Conservation (phyloP, 495 filamentous ascomycete genomes). For the Penicillium chermesinum region DNA sequence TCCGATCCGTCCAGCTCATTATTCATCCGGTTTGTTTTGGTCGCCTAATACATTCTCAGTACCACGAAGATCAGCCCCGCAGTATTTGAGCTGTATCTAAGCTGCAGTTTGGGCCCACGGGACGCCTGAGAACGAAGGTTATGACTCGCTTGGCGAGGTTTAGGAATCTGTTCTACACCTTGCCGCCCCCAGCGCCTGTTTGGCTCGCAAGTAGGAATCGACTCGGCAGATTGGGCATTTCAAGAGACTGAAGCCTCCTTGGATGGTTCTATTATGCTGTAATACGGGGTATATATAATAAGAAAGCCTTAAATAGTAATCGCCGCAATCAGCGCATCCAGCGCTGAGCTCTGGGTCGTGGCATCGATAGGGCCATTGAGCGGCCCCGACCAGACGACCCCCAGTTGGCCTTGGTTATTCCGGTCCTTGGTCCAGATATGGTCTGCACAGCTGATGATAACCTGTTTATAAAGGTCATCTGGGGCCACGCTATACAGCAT, state of each 20-base stretch:
- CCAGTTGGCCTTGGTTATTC: slow-evolving; percentile 41
- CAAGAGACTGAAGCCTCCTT: too few relatives aligned
- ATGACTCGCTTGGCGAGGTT: too few relatives aligned
- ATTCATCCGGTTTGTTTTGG: not conserved
- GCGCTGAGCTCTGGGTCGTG: slow-evolving; percentile 60
- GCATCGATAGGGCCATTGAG: slow-evolving; percentile 38
- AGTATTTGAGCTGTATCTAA: too few relatives aligned
- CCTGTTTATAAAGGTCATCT: slow-evolving; percentile 44
- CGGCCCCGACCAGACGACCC: slow-evolving; percentile 56
- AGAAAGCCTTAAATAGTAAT: slow-evolving; percentile 37
- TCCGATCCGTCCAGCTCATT: not conserved
- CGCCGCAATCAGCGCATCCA: slow-evolving; percentile 67
- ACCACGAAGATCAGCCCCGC: too few relatives aligned
- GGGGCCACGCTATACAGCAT: slow-evolving; percentile 51
- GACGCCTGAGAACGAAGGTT: too few relatives aligned
- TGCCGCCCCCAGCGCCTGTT: too few relatives aligned
- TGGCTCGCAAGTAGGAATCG: too few relatives aligned
- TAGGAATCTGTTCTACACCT: too few relatives aligned
- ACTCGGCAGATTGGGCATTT: too few relatives aligned
- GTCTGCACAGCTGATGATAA: slow-evolving; percentile 58
- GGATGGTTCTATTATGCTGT: too few relatives aligned
- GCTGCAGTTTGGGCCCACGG: too few relatives aligned
- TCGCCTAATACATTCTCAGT: slow-evolving; percentile 2
- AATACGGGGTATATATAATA: too few relatives aligned
- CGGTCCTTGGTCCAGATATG: slow-evolving; percentile 63